phyloP scores from a whole-genome alignment of 257 asterid species.

The Nicotiana tabacum region DNA sequence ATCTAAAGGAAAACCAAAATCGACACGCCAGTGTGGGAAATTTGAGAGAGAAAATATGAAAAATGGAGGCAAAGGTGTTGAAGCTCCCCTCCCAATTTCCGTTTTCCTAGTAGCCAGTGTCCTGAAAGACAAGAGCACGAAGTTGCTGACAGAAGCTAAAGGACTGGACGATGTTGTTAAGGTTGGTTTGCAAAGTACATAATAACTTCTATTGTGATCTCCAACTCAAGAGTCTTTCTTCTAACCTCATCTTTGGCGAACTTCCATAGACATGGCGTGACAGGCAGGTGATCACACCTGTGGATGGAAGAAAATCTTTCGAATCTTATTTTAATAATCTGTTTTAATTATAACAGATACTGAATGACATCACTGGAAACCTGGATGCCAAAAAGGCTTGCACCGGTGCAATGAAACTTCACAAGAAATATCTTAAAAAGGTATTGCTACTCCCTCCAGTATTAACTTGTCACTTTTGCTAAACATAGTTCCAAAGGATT shows the following conservation, averaged over 20 bases:
- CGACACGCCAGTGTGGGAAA: slow-evolving; percentile 61
- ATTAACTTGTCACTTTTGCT: not conserved
- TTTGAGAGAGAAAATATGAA: slow-evolving; percentile 65
- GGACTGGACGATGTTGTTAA: slow-evolving; percentile 87
- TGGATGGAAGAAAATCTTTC: not conserved
- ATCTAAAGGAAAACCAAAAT: slow-evolving; percentile 49
- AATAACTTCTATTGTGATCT: not conserved
- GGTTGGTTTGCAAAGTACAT: slow-evolving; percentile 31
- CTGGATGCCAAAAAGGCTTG: slow-evolving; percentile 84
- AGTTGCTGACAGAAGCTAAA: slow-evolving; percentile 75
- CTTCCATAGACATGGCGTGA: not conserved
- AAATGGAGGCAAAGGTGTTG: slow-evolving; percentile 33
- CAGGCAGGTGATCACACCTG: not conserved
- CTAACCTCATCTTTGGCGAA: not conserved
- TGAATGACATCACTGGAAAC: slow-evolving; percentile 77
- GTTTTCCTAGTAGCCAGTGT: slow-evolving; percentile 89
- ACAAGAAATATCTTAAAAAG: slow-evolving; percentile 78
- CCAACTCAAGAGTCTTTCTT: not conserved
- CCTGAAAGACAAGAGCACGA: slow-evolving; percentile 63
- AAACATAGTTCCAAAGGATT: not conserved
- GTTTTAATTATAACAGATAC: slow-evolving; percentile 38
- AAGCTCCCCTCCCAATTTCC: slow-evolving; percentile 71
- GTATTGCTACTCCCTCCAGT: slow-evolving; percentile 17
- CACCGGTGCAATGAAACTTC: slow-evolving; percentile 71
- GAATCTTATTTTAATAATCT: not conserved